phyloP scores from a whole-genome alignment of 306 rosid genomes.

The Glycyrrhiza uralensis region DNA sequence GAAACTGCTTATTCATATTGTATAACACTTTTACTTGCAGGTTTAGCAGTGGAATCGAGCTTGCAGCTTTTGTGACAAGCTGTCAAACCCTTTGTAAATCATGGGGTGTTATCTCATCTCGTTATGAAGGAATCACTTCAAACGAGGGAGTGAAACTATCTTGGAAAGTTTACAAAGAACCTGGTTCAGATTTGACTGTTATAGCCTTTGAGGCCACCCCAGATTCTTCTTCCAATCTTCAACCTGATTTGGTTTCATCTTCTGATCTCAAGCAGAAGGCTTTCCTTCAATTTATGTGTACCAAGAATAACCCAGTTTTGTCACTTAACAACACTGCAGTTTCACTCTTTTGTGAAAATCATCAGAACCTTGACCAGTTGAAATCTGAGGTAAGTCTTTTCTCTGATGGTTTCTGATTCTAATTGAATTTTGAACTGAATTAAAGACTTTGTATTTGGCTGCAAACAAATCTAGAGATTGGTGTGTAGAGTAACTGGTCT shows the following conservation, averaged over 20 bases:
- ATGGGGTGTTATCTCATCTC: conserved; percentile 20
- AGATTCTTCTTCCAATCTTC: neutral
- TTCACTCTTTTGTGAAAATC: conserved; percentile 12
- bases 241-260: conserved; percentile 22
- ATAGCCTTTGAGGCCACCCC: conserved; percentile 33
- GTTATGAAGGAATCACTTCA: neutral
- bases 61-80: conserved; percentile 29
- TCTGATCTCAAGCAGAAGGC: neutral
- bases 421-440: neutral
- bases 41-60: conserved; percentile 52
- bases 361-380: neutral
- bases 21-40: conserved; percentile 23
- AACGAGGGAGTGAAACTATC: neutral
- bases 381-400: conserved; percentile 30
- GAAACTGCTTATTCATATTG: neutral
- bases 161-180: neutral
- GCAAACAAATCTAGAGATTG: neutral
- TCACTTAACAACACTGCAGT: conserved; percentile 30
- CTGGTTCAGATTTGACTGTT: neutral
- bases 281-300: conserved; percentile 37
- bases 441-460: neutral
- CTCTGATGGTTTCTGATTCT: neutral
- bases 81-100: conserved; percentile 30
- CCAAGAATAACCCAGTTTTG: conserved; percentile 4
- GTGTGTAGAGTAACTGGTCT: neutral